phyloP scores from a whole-genome alignment of 768 basidiomycete genomes.

The Tephrocybe sp. region DNA sequence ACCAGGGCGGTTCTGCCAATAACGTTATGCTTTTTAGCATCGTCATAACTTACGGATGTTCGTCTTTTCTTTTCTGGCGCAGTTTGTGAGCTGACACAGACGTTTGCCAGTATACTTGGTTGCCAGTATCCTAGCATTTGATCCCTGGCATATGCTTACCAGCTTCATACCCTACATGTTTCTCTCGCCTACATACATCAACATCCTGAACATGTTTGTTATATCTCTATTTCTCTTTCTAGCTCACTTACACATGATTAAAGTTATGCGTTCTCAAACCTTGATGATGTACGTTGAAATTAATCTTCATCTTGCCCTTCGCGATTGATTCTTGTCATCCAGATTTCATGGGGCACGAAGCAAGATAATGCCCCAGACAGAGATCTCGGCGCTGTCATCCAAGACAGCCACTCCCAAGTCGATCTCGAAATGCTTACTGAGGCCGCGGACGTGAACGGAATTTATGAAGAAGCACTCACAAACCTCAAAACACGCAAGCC shows the following conservation, averaged over 20 bases:
- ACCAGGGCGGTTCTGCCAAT: constrained; percentile 65
- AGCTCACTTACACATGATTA: not conserved
- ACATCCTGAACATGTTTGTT: constrained; percentile 73
- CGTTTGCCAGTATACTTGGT: constrained; percentile 67
- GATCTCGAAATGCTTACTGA: constrained; percentile 86
- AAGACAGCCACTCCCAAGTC: constrained; percentile 79
- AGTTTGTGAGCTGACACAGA: not conserved
- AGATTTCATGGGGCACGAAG: constrained; percentile 98
- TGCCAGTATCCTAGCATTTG: constrained; percentile 80
- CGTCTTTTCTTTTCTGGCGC: constrained; percentile 18
- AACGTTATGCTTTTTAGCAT: constrained; percentile 84
- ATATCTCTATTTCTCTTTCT: constrained; percentile 11
- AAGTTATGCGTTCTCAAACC: constrained; percentile 84
- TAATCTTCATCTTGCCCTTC: not conserved
- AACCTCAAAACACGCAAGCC: constrained; percentile 62
- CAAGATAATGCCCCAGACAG: constrained; percentile 71
- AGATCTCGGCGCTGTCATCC: constrained; percentile 83
- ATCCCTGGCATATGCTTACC: constrained; percentile 96
- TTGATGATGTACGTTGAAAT: constrained; percentile 76
- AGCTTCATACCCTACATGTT: constrained; percentile 88
- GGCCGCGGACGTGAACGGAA: constrained; percentile 76
- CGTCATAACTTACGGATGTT: constrained; percentile 80
- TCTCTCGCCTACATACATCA: constrained; percentile 80
- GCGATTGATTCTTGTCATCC: not conserved
- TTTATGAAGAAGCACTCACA: constrained; percentile 81